phyloP scores from a whole-genome alignment of 2,329 filamentous ascomycete species.

The Amauroascus verrucosus region DNA sequence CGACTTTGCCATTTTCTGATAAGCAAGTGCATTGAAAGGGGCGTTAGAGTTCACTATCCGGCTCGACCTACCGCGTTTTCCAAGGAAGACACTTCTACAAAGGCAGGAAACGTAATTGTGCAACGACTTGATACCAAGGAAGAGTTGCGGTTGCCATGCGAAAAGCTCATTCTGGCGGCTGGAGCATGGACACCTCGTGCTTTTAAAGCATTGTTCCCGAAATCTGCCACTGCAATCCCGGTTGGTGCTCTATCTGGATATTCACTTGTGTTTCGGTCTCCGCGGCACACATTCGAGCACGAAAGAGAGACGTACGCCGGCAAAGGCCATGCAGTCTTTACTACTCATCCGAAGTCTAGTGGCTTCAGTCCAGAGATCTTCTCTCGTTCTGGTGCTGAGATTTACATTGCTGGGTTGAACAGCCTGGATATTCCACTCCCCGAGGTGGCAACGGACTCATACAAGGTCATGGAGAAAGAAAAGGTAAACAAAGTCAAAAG shows the following conservation, averaged over 20 bases:
- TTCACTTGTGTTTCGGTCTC: constrained; percentile 56
- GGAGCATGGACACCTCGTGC: constrained; percentile 62
- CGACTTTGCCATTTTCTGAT: constrained; percentile 57
- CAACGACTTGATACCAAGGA: constrained; percentile 28
- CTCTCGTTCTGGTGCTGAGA: constrained; percentile 53
- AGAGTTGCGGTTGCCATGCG: constrained; percentile 45
- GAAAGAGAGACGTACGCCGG: constrained; percentile 30
- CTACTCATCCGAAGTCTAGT: constrained; percentile 41
- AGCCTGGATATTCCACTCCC: constrained; percentile 52
- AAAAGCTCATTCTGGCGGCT: constrained; percentile 54
- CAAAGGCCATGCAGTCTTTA: constrained; percentile 59
- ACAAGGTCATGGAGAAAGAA: constrained; percentile 33
- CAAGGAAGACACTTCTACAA: constrained; percentile 39
- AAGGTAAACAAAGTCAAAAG: constrained; percentile 29
- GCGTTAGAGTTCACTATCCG: constrained; percentile 58
- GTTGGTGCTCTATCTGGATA: constrained; percentile 58
- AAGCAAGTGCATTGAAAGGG: constrained; percentile 45
- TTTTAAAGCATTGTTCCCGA: constrained; percentile 55
- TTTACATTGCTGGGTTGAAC: constrained; percentile 67
- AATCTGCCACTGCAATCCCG: constrained; percentile 44
- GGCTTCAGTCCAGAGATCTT: constrained; percentile 63
- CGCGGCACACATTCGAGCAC: constrained; percentile 33
- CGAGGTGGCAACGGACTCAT: constrained; percentile 34
- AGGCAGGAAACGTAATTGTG: constrained; percentile 46
- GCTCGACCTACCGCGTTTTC: constrained; percentile 46